Conservation (phyloP, 2,329 filamentous ascomycete species). For the Clarireedia hainanense region DNA sequence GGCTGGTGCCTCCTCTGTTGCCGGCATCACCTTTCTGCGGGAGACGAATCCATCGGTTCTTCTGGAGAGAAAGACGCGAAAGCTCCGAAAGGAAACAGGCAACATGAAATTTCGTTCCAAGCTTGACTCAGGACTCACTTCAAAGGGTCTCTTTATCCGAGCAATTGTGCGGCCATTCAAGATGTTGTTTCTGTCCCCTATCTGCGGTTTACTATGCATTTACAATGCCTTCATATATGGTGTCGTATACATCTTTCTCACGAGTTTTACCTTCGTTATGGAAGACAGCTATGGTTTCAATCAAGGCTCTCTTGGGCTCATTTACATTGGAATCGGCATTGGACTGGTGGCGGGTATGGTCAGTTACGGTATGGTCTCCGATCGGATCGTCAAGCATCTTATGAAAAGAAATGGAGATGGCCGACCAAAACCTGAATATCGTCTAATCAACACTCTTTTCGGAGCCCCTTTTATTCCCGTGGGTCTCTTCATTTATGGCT, state of each 20-base stretch:
- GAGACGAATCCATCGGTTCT: constrained; percentile 44
- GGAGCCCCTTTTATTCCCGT: constrained; percentile 31
- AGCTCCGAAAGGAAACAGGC: constrained; percentile 42
- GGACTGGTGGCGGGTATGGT: constrained; percentile 23
- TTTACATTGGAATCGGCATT: constrained; percentile 31
- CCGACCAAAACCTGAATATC: constrained; percentile 31
- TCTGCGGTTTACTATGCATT: constrained; percentile 27
- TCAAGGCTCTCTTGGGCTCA: constrained; percentile 29
- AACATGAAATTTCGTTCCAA: constrained; percentile 39
- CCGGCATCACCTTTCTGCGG: constrained; percentile 34
- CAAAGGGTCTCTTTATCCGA: constrained; percentile 16
- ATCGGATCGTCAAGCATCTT: constrained; percentile 33
- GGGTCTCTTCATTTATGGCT: constrained; percentile 40
- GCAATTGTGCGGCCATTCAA: constrained; percentile 30
- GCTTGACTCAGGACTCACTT: not conserved
- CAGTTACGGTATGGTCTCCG: constrained; percentile 17
- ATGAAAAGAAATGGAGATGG: constrained; percentile 36
- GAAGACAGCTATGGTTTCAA: constrained; percentile 29
- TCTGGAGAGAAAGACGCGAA: constrained; percentile 35
- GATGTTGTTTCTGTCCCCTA: constrained; percentile 29
- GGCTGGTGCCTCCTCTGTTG: constrained; percentile 29
- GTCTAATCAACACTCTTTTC: constrained; percentile 32
- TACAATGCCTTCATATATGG: constrained; percentile 31
- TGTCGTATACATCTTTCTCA: constrained; percentile 31
- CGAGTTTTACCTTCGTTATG: constrained; percentile 33